A percentile compares a stretch with the other conserved stretches of the same genome.
These are phyloP conservation scores for Daedaleopsis nitida DNA, from an alignment of 768 basidiomycete genomes.

Conservation along the genomic window DNA sequence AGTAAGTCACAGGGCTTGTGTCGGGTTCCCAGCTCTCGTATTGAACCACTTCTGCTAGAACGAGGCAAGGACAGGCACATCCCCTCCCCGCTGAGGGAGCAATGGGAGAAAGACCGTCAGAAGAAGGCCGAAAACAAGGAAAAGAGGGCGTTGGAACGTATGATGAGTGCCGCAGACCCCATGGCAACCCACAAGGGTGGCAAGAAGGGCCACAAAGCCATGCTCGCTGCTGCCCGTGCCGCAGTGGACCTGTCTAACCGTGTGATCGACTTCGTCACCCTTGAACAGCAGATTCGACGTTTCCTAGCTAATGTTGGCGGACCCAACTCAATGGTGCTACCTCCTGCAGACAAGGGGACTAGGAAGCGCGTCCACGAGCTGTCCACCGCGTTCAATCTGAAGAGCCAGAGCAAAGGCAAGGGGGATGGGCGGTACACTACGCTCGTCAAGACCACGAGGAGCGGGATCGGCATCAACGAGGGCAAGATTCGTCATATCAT, in stretches of 20 bases:
- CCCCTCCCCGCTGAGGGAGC: conserved; percentile 58
- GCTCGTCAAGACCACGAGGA: conserved; percentile 65
- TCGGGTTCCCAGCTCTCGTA: not conserved
- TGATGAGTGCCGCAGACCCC: conserved; percentile 64
- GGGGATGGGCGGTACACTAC: conserved; percentile 77
- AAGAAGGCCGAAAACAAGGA: conserved; percentile 81
- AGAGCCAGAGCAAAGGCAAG: conserved; percentile 73
- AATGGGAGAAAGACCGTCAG: conserved; percentile 81
- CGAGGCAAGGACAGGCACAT: conserved; percentile 55
- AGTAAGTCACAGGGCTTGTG: conserved; percentile 44
- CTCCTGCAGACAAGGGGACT: conserved; percentile 74
- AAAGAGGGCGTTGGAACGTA: conserved; percentile 56
- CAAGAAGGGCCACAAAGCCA: conserved; percentile 71
- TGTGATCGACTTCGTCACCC: conserved; percentile 64
- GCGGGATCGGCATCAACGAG: conserved; percentile 60
- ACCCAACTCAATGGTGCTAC: conserved; percentile 60
- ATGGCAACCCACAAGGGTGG: conserved; percentile 62
- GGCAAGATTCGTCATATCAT: conserved; percentile 52
- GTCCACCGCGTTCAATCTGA: conserved; percentile 76
- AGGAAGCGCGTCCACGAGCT: conserved; percentile 79
- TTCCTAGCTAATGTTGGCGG: conserved; percentile 65
- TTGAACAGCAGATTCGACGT: conserved; percentile 67
- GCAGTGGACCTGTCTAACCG: conserved; percentile 49
- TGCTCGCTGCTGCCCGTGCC: conserved; percentile 54
- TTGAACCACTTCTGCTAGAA: conserved; percentile 33